A percentile compares a stretch with the other conserved stretches of the same genome.
Evolutionary conservation across 2,329 filamentous ascomycete genomes (phyloP).

Genomic region (Rutstroemia sp.): DNA sequence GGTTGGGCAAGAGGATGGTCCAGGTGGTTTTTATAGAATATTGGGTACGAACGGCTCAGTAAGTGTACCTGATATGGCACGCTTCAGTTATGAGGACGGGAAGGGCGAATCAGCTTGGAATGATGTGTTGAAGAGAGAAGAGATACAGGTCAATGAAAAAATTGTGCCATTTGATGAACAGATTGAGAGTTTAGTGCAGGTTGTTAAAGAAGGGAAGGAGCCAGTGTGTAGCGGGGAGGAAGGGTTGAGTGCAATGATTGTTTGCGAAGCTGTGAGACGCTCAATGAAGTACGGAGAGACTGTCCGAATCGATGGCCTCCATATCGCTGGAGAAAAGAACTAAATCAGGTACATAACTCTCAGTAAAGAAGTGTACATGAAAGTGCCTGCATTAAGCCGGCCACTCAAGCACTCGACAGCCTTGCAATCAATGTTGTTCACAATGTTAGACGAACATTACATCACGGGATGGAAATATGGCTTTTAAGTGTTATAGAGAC

Average conservation of each 20-base stretch:
- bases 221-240: constrained; percentile 42
- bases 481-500: no score
- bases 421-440: no score
- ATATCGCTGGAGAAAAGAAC: constrained; percentile 2
- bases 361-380: no score
- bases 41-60: constrained; percentile 44
- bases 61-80: constrained; percentile 46
- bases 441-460: no score
- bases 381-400: no score
- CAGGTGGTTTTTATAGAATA: constrained; percentile 41
- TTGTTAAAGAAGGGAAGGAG: constrained; percentile 36
- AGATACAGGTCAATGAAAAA: constrained; percentile 18
- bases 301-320: constrained; percentile 13
- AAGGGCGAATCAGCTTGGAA: constrained; percentile 15
- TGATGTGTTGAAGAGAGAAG: constrained; percentile 11
- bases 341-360: not conserved
- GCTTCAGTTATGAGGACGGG: constrained; percentile 37
- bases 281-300: constrained; percentile 33
- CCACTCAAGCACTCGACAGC: no score
- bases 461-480: no score
- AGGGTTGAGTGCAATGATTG: constrained; percentile 42
- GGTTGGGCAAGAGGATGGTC: constrained; percentile 28
- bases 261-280: constrained; percentile 43
- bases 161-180: constrained; percentile 45
- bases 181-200: constrained; percentile 42